Base-by-base conservation (phyloP, 2,329 filamentous ascomycete genomes). In the Trichoderma guizhouense region DNA sequence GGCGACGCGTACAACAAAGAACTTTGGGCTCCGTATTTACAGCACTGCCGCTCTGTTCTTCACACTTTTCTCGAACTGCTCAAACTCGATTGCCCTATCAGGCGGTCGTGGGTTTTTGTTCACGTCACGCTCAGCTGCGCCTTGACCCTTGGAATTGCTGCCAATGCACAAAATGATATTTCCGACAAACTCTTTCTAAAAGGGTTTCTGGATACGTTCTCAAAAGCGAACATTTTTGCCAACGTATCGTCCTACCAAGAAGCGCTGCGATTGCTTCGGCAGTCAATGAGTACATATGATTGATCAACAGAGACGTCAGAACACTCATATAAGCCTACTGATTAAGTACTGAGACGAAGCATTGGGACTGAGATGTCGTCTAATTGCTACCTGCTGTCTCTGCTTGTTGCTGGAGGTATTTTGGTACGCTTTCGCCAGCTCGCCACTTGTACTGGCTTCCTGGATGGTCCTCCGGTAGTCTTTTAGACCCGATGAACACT, bases 381-480 rank as follows among this genome's bases (percentile, higher is more conserved):
- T 53, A 69, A 6, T 53, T 51, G 21, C 67, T 53, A 30, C 7
- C 39, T 36, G 57, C 12, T 15, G 68, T 21, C 28, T 55, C 60
- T 18, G 6, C 11, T 26, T 57, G 21, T 47, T 26, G 12, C 15
- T 64, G 43, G 14, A 63, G 68, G n/a, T 68, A 71, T 21, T 47
- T 32, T 8, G 69, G 69, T 9, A 26, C 21, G 7, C 43, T n/a
- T 28, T 74, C 69, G 14, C 72, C 72, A 61, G 70, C 61, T 34
- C 61, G 60, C 72, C 72, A 74, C 39, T 72, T 74, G 47, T 71
- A 74, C 18, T 26, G 66, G 26, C 73, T 74, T 18, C 72, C 73
- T 1, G 68, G 68, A 15, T 74, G 72, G n/a, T 74, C 73, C 28
- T 74, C 70, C 11, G 72, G 70, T 12, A 74, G 30, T 43, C 70